These are phyloP conservation scores for Sugiyamaella mastotermitis DNA, from an alignment of 805 yeast genomes.

Conservation along the genomic window DNA sequence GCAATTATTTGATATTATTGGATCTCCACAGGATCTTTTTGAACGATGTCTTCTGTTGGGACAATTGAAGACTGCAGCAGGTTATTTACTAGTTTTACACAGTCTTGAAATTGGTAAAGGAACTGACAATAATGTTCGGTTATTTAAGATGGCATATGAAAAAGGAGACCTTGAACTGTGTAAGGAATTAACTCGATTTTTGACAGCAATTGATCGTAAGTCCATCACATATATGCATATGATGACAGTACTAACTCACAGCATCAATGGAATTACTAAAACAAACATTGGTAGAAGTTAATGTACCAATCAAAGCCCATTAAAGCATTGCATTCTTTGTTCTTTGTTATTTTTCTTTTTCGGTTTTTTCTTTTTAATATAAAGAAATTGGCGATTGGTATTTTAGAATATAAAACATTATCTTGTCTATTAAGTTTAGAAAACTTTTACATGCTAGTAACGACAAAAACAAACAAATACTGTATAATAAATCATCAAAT, in stretches of 20 bases:
- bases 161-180: conserved; percentile 31
- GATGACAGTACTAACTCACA: not conserved
- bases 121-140: conserved; percentile 24
- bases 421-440: too few species aligned
- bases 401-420: too few species aligned
- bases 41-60: conserved; percentile 29
- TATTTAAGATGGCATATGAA: conserved; percentile 31
- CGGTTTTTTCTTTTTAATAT: too few species aligned
- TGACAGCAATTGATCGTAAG: conserved; percentile 32
- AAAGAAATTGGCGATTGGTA: too few species aligned
- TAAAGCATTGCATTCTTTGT: too few species aligned
- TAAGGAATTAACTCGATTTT: conserved; percentile 33
- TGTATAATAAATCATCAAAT: too few species aligned
- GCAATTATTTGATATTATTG: conserved; percentile 32
- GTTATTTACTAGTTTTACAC: conserved; percentile 35
- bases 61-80: conserved; percentile 36
- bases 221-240: too few species aligned
- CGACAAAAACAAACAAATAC: too few species aligned
- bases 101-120: conserved; percentile 18
- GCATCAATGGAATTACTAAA: conserved; percentile 7
- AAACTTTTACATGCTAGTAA: conserved; percentile 4
- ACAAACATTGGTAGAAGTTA: conserved; percentile 5
- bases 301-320: not conserved
- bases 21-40: conserved; percentile 32
- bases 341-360: not conserved